These are phyloP conservation scores for Gastrolobium bilobum DNA, from an alignment of 306 rosid species.

Conservation along the genomic window DNA sequence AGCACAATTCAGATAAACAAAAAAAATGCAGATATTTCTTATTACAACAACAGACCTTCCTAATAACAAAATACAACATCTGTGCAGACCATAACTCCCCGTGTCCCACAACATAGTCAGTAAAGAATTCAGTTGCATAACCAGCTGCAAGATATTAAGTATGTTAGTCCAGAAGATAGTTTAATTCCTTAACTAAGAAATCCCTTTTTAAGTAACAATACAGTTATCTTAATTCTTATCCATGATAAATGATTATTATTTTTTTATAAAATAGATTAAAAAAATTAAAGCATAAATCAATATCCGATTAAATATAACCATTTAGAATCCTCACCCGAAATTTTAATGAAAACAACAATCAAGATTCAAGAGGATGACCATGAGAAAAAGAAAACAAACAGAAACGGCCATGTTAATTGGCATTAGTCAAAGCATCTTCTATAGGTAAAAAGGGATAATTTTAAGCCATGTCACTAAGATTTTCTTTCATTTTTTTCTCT, in stretches of 20 bases:
- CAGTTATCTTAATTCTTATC: slow-evolving; percentile 12
- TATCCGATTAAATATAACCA: neutral
- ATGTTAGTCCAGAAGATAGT: slow-evolving; percentile 41
- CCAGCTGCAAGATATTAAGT: slow-evolving; percentile 75
- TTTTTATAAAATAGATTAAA: neutral
- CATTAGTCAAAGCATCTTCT: neutral
- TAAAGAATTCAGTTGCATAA: slow-evolving; percentile 92
- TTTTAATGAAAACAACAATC: neutral
- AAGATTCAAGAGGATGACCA: slow-evolving; percentile 10
- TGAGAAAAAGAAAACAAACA: slow-evolving; percentile 7
- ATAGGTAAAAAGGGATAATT: neutral
- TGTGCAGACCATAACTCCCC: slow-evolving; percentile 97
- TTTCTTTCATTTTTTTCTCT: slow-evolving; percentile 2
- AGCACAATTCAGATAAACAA: slow-evolving; percentile 35
- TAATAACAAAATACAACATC: slow-evolving; percentile 68
- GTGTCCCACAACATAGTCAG: slow-evolving; percentile 92
- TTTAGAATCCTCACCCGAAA: slow-evolving; percentile 4
- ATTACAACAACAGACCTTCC: slow-evolving; percentile 62
- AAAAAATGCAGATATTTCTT: slow-evolving; percentile 12
- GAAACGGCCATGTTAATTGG: neutral
- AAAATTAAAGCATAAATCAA: neutral
- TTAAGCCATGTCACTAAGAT: neutral
- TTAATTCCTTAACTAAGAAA: slow-evolving; percentile 11
- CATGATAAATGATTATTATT: slow-evolving; percentile 14
- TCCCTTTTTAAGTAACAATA: neutral